Percentiles rank a stretch among this genome's conserved stretches.
Evolutionary conservation across 2,329 filamentous ascomycete species (phyloP).

Genomic region (Incumbomyces lentus): DNA sequence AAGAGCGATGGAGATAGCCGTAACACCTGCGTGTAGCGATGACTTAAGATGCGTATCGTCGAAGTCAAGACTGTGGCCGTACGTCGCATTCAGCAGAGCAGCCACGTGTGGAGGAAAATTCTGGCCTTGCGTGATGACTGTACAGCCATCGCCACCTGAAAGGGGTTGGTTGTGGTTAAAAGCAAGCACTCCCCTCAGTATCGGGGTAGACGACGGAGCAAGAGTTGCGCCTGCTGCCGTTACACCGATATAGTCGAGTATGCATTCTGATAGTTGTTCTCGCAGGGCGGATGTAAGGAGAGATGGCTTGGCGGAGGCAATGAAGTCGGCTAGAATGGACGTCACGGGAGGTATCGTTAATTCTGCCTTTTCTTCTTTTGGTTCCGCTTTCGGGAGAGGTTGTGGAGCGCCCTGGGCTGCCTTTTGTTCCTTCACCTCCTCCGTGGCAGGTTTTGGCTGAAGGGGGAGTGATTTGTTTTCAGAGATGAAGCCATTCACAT

Average conservation of each 20-base stretch:
- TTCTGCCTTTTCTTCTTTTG: background rate
- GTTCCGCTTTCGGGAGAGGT: background rate
- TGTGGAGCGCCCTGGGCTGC: background rate
- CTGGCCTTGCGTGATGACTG: slow-evolving; percentile 16
- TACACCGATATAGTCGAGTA: slow-evolving; percentile 19
- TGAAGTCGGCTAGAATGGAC: slow-evolving; percentile 12
- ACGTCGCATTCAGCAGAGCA: slow-evolving; percentile 32
- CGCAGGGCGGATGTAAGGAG: slow-evolving; percentile 12
- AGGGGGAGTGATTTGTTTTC: background rate
- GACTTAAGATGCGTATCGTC: slow-evolving; percentile 36
- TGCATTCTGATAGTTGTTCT: slow-evolving; percentile 14
- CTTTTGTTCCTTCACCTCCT: background rate
- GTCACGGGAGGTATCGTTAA: slow-evolving; percentile 10
- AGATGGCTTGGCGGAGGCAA: slow-evolving; percentile 9
- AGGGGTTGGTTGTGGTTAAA: slow-evolving; percentile 5
- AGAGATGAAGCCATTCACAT: slow-evolving; percentile 5
- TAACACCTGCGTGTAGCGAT: slow-evolving; percentile 33
- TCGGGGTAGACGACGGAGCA: slow-evolving; percentile 16
- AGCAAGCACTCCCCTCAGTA: slow-evolving; percentile 13
- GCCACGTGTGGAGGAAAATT: slow-evolving; percentile 28
- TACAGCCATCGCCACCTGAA: slow-evolving; percentile 1
- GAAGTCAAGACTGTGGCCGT: slow-evolving; percentile 36
- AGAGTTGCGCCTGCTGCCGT: slow-evolving; percentile 13
- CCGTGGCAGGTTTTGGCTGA: background rate
- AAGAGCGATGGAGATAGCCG: slow-evolving; percentile 24